A percentile compares a stretch with the other conserved stretches of the same genome.
Evolutionary conservation across 352 stramenopile genomes (phyloP).

Genomic region (Globisporangium canariense): DNA sequence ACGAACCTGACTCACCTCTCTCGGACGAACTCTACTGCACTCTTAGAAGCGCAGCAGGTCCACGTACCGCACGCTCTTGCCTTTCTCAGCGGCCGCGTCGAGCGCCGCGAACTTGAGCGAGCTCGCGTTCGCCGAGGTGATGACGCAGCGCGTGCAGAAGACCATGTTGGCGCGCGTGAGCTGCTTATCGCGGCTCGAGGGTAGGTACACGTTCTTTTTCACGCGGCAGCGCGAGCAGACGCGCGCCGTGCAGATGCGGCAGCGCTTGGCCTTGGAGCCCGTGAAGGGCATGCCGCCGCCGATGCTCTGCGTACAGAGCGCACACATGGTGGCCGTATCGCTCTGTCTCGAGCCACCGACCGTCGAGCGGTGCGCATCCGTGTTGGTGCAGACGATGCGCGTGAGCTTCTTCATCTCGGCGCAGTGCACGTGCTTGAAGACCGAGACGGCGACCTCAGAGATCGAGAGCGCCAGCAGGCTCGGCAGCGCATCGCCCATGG

Average conservation of each 20-base stretch:
- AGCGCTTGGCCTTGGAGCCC: not conserved
- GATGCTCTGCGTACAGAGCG: not conserved
- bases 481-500: too few relatives aligned
- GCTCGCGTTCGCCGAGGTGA: not conserved
- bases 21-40: too few relatives aligned
- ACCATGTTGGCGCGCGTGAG: slow-evolving; percentile 18
- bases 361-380: too few relatives aligned
- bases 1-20: too few relatives aligned
- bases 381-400: not conserved
- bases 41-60: too few relatives aligned
- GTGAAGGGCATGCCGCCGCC: not conserved
- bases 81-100: not conserved
- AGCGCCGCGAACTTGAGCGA: slow-evolving; percentile 12
- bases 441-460: not conserved
- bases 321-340: too few relatives aligned
- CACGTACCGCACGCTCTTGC: not conserved
- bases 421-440: slow-evolving; percentile 19
- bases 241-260: slow-evolving; percentile 7
- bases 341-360: not conserved
- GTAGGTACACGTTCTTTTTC: slow-evolving; percentile 20
- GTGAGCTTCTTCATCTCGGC: slow-evolving; percentile 45
- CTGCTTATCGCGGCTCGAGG: slow-evolving; percentile 4
- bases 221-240: slow-evolving; percentile 21
- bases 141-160: slow-evolving; percentile 31
- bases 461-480: not conserved